Conservation (phyloP, 2,329 filamentous ascomycete species). For the Phyllosticta citrichinensis region DNA sequence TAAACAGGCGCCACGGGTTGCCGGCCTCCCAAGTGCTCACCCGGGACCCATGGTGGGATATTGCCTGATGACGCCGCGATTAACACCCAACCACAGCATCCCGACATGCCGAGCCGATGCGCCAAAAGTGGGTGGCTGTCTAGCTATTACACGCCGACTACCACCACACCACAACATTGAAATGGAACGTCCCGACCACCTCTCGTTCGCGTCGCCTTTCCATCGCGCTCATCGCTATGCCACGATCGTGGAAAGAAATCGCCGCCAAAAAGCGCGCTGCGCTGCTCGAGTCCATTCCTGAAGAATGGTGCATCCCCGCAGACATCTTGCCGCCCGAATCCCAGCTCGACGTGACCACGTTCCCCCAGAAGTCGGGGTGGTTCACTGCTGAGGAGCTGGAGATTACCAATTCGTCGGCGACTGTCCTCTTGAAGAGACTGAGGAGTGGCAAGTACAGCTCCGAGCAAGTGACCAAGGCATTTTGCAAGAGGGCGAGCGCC, state of each 20-base stretch:
- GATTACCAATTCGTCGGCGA: slow-evolving; percentile 37
- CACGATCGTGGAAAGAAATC: slow-evolving; percentile 21
- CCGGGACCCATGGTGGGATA: not conserved
- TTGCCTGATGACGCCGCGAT: not conserved
- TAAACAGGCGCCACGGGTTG: not conserved
- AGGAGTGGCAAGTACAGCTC: slow-evolving; percentile 39
- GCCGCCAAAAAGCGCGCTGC: slow-evolving; percentile 22
- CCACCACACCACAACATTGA: not conserved
- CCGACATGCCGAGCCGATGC: not conserved
- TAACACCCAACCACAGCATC: not conserved
- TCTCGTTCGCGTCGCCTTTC: not conserved
- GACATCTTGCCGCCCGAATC: slow-evolving; percentile 43
- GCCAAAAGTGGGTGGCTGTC: slow-evolving; percentile 6
- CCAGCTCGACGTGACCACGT: slow-evolving; percentile 47
- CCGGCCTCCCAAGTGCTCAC: not conserved
- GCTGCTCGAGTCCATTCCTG: slow-evolving; percentile 11
- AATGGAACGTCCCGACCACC: not conserved
- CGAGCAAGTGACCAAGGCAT: slow-evolving; percentile 41
- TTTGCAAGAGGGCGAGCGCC: slow-evolving; percentile 45
- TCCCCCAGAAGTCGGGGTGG: slow-evolving; percentile 48
- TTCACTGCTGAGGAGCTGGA: slow-evolving; percentile 44
- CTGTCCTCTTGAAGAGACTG: slow-evolving; percentile 31
- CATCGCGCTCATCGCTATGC: slow-evolving; percentile 1
- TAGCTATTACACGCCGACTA: not conserved
- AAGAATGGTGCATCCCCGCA: slow-evolving; percentile 9